These are phyloP conservation scores for Obelidium mucronatum DNA, from an alignment of 192 early-diverging fungal genomes.

Conservation along the genomic window DNA sequence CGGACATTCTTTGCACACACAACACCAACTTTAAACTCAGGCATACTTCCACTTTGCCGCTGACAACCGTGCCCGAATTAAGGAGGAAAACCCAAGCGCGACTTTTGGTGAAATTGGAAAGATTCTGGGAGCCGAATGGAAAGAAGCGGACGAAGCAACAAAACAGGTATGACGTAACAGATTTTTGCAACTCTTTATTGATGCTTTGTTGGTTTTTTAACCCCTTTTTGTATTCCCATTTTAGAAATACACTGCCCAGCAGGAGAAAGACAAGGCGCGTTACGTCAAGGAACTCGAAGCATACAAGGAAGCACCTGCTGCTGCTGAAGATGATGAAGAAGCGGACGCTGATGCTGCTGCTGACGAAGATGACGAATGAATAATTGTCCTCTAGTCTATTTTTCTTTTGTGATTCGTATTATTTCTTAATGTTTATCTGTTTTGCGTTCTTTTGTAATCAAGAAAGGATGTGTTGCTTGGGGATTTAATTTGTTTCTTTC, in stretches of 20 bases:
- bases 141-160: conserved; percentile 54
- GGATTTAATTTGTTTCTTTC: no score
- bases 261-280: conserved; percentile 52
- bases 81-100: conserved; percentile 80
- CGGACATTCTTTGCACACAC: not conserved
- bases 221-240: not conserved
- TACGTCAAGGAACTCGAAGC: conserved; percentile 42
- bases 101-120: conserved; percentile 69
- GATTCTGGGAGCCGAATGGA: conserved; percentile 78
- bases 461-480: no score
- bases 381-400: not conserved
- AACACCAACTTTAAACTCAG: not conserved
- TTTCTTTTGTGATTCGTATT: not conserved
- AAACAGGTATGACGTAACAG: conserved; percentile 56
- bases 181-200: not conserved
- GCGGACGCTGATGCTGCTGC: conserved; percentile 26
- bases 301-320: not conserved
- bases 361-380: not conserved
- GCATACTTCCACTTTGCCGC: conserved; percentile 93
- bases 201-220: conserved; percentile 12
- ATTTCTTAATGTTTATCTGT: not conserved
- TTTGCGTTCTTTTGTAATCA: not conserved
- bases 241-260: conserved; percentile 49
- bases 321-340: conserved; percentile 11
- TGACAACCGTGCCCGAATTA: conserved; percentile 78